phyloP scores from a whole-genome alignment of 1,284 basidiomycete genomes.

The Heterobasidion annosum region DNA sequence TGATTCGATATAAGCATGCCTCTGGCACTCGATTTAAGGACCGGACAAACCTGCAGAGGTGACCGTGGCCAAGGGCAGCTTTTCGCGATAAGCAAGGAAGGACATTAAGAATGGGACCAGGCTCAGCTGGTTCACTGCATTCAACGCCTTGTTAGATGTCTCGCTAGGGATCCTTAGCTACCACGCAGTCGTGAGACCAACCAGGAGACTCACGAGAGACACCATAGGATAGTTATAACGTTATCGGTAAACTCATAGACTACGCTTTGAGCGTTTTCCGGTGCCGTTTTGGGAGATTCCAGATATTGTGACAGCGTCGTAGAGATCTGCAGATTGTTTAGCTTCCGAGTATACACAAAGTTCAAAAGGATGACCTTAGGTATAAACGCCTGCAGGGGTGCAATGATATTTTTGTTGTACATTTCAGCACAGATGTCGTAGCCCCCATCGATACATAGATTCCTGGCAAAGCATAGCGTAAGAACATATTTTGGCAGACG shows the following conservation, averaged over 20 bases:
- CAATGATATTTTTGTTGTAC: slow-evolving; percentile 90
- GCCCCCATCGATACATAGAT: slow-evolving; percentile 89
- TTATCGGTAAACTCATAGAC: slow-evolving; percentile 87
- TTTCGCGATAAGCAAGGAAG: slow-evolving; percentile 63
- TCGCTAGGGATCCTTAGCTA: slow-evolving; percentile 49
- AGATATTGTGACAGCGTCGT: slow-evolving; percentile 63
- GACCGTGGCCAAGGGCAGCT: slow-evolving; percentile 61
- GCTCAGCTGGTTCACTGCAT: slow-evolving; percentile 73
- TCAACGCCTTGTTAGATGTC: slow-evolving; percentile 86
- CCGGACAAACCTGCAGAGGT: slow-evolving; percentile 61
- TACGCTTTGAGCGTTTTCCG: slow-evolving; percentile 64
- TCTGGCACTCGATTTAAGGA: background rate
- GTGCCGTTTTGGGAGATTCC: slow-evolving; percentile 43
- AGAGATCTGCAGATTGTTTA: slow-evolving; percentile 52
- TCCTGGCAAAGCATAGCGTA: slow-evolving; percentile 36
- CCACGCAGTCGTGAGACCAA: slow-evolving; percentile 6
- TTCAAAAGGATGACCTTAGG: slow-evolving; percentile 47
- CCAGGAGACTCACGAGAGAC: slow-evolving; percentile 66
- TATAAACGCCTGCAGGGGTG: slow-evolving; percentile 63
- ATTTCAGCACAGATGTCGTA: slow-evolving; percentile 92
- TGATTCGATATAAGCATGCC: background rate
- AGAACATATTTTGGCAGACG: background rate
- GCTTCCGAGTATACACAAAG: background rate
- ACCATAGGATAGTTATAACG: slow-evolving; percentile 87
- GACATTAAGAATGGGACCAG: slow-evolving; percentile 78